Evolutionary conservation across 2,329 filamentous ascomycete genomes (phyloP).

Genomic region (Nigrospora osmanthi): DNA sequence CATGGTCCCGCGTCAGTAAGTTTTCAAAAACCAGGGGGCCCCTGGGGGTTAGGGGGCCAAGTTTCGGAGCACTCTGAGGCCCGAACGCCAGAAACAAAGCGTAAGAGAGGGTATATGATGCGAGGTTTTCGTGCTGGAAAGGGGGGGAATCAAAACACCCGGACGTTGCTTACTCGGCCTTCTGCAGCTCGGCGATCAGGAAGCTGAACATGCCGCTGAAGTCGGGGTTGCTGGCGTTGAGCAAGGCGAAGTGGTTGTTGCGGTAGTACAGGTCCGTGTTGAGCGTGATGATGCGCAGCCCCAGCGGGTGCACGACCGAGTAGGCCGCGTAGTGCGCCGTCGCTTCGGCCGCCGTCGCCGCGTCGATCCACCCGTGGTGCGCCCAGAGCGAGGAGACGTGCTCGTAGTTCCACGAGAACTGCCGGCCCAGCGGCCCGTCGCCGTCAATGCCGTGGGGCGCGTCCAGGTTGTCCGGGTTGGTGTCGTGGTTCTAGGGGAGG

Average conservation of each 20-base stretch:
- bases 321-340: constrained; percentile 48
- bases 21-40: no score
- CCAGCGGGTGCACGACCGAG: constrained; percentile 43
- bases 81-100: no score
- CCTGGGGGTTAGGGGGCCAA: no score
- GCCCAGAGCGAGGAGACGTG: constrained; percentile 47
- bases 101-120: no score
- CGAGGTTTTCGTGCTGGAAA: no score
- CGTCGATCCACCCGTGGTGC: constrained; percentile 46
- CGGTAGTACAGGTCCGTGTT: constrained; percentile 39
- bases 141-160: no score
- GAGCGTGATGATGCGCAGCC: constrained; percentile 36
- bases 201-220: constrained; percentile 32
- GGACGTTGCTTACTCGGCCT: constrained; percentile 21
- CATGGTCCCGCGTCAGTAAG: no score
- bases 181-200: constrained; percentile 31
- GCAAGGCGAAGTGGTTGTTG: constrained; percentile 32
- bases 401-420: constrained; percentile 51
- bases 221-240: constrained; percentile 29
- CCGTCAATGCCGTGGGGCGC: constrained; percentile 40
- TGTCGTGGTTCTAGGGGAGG: constrained; percentile 44
- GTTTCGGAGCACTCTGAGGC: no score
- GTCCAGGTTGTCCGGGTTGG: constrained; percentile 43
- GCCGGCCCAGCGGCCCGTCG: constrained; percentile 39
- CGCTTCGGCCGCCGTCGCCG: constrained; percentile 34